Conservation (phyloP, 2,329 filamentous ascomycete species). For the Alternaria arbusti region DNA sequence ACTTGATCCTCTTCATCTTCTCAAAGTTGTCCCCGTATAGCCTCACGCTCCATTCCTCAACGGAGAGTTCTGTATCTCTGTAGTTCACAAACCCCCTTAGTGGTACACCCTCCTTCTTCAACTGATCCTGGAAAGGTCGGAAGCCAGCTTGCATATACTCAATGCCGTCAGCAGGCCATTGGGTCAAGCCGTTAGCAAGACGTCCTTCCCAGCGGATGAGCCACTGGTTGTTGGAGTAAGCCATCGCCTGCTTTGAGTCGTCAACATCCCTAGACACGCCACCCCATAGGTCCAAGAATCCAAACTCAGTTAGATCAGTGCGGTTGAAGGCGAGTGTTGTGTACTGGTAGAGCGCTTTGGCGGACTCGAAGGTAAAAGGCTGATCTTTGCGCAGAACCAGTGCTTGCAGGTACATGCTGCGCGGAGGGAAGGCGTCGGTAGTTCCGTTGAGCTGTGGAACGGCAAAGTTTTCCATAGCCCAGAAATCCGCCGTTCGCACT, state of each 20-base stretch:
- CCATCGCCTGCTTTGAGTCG: slow-evolving; percentile 20
- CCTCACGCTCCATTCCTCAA: slow-evolving; percentile 23
- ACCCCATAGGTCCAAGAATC: slow-evolving; percentile 29
- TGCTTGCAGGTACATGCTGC: slow-evolving; percentile 23
- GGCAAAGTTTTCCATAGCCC: slow-evolving; percentile 18
- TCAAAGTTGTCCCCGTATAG: slow-evolving; percentile 26
- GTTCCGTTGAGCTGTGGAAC: slow-evolving; percentile 14
- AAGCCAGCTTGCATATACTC: slow-evolving; percentile 25
- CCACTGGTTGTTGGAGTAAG: slow-evolving; percentile 29
- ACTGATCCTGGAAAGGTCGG: slow-evolving; percentile 20
- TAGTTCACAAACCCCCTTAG: slow-evolving; percentile 29
- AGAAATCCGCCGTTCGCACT: slow-evolving; percentile 15
- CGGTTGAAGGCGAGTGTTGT: slow-evolving; percentile 19
- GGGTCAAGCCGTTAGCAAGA: slow-evolving; percentile 5
- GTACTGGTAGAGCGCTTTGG: slow-evolving; percentile 15
- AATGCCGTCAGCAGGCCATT: slow-evolving; percentile 24
- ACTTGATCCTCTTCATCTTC: slow-evolving; percentile 23
- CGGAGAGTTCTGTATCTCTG: slow-evolving; percentile 19
- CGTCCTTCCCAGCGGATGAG: slow-evolving; percentile 28
- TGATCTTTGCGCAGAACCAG: slow-evolving; percentile 17
- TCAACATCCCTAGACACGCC: slow-evolving; percentile 19
- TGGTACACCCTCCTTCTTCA: slow-evolving; percentile 14
- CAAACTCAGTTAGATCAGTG: slow-evolving; percentile 19
- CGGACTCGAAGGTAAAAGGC: slow-evolving; percentile 16
- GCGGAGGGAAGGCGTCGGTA: slow-evolving; percentile 14